Base-by-base conservation (phyloP, 495 filamentous ascomycete genomes). In the Lasiosphaeria miniovina region DNA sequence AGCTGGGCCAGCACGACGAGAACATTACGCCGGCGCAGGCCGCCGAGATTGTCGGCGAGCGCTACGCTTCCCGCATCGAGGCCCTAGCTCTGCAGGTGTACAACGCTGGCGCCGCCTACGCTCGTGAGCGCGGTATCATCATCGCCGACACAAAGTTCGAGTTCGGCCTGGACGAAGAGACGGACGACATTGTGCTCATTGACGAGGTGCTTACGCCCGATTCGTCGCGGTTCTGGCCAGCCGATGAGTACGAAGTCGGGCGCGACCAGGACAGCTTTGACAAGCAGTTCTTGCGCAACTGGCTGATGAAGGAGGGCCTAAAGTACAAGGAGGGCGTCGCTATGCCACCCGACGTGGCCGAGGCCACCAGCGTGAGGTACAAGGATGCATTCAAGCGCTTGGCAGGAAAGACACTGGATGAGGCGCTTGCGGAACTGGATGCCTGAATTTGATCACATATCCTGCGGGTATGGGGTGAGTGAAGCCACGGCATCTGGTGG, bases 141-240 rank as follows among this genome's bases (percentile, higher is more conserved):
- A 92, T 97, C 55, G 93, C 91, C 12, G 80, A 79, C 52, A 80
- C 77, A 57, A 80, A 80, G 70, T 80, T 80, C 57, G 78, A 80
- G 69, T 77, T 84, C 61, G 78, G 89, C 78, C 75, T 95, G 17
- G 91, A 96, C 65, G 78, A 85, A 64, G 83, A 82, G 60, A 86
- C 84, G 0, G 81, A 89, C 59, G 86, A 90, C 65, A 81, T 98
- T 6, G 87, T 96, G 15, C 77, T 97, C 15, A 85, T 94, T 5
- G 94, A 98, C 69, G 94, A 98, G 73, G 92, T 96, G 14, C 77
- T 98, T 46, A 98, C 93, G 36, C 73, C 86, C 15, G 90, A 94
- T 69, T 89, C 86, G 48, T 91, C 88, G 11, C 85, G 94, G 9
- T 96, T 97, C 81, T 98, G 94, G 94, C 86, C 84, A 4, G 83